Conservation (phyloP, 495 filamentous ascomycete genomes). For the Lentithecium fluviatile region DNA sequence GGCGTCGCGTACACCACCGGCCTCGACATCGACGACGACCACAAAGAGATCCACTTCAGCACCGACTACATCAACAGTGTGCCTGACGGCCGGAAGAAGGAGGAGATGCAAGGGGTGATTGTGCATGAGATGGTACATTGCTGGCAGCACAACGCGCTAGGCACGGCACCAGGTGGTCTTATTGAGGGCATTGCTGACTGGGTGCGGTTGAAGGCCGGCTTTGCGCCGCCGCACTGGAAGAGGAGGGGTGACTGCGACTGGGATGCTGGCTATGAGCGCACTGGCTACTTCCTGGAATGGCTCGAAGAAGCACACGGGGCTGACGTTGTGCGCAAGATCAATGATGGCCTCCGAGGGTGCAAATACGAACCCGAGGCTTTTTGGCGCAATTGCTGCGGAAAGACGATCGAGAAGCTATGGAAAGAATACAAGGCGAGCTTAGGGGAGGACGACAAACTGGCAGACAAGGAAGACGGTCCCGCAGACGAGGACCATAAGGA, state of each 20-base stretch:
- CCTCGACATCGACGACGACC: constrained; percentile 75
- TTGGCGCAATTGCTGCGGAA: constrained; percentile 69
- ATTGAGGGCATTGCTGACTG: constrained; percentile 95
- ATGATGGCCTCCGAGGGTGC: constrained; percentile 62
- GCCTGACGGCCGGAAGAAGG: constrained; percentile 39
- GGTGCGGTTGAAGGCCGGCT: constrained; percentile 71
- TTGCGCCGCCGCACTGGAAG: constrained; percentile 85
- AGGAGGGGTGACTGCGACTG: constrained; percentile 60
- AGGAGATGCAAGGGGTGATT: constrained; percentile 80
- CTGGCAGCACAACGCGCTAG: constrained; percentile 75
- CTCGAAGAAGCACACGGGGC: constrained; percentile 62
- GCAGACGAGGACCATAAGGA: neutral
- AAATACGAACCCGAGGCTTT: constrained; percentile 62
- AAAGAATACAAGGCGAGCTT: constrained; percentile 61
- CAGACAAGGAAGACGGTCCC: neutral
- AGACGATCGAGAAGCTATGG: constrained; percentile 68
- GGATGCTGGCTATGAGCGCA: constrained; percentile 92
- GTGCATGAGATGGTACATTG: constrained; percentile 95
- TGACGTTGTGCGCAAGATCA: constrained; percentile 71
- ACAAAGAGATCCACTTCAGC: constrained; percentile 93
- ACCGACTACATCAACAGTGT: constrained; percentile 65
- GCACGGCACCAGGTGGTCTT: constrained; percentile 69
- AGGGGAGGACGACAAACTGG: constrained; percentile 14
- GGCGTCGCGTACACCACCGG: constrained; percentile 91
- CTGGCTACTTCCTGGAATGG: constrained; percentile 86